phyloP scores from a whole-genome alignment of 257 asterid genomes.

The Nicotiana noctiflora region DNA sequence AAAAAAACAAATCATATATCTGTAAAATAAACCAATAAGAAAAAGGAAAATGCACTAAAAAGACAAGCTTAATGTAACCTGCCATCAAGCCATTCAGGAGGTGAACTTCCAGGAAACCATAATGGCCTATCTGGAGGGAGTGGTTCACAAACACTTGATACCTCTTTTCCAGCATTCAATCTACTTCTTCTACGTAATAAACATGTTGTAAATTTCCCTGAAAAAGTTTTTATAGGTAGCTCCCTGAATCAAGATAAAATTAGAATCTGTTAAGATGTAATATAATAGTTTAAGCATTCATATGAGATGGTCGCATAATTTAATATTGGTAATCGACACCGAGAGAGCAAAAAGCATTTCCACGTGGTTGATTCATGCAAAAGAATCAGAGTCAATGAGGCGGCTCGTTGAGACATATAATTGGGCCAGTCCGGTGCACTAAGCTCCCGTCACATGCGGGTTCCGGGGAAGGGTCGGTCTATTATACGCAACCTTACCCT shows the following conservation, averaged over 20 bases:
- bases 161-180: conserved; percentile 59
- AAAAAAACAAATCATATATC: background rate
- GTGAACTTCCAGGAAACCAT: conserved; percentile 92
- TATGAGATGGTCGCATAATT: background rate
- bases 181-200: conserved; percentile 13
- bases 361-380: background rate
- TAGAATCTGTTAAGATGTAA: too few relatives aligned
- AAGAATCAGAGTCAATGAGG: too few relatives aligned
- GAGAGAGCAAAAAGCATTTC: background rate
- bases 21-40: background rate
- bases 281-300: too few relatives aligned
- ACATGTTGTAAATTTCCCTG: conserved; percentile 19
- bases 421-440: too few relatives aligned
- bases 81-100: conserved; percentile 90
- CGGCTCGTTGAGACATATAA: too few relatives aligned
- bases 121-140: conserved; percentile 88
- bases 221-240: conserved; percentile 6
- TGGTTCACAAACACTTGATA: conserved; percentile 70
- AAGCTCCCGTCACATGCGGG: too few relatives aligned
- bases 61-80: conserved; percentile 39
- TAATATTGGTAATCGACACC: background rate
- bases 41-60: background rate
- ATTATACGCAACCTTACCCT: too few relatives aligned
- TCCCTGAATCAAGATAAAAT: conserved; percentile 22
- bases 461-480: too few relatives aligned